Conservation (phyloP, 2,329 filamentous ascomycete species). For the Zymoseptoria brevis region DNA sequence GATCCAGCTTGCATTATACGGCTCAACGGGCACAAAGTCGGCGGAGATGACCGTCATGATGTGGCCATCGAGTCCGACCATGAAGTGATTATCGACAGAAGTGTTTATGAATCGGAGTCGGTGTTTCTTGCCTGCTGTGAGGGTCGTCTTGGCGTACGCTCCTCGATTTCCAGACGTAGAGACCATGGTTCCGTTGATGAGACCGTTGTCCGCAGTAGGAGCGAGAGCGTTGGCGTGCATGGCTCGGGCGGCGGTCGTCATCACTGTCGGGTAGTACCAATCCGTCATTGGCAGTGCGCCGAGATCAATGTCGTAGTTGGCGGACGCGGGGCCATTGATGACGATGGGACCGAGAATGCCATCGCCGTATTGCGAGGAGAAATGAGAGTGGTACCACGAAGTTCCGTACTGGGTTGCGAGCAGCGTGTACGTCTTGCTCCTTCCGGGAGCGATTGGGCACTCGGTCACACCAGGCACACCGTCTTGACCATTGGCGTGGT, state of each 20-base stretch:
- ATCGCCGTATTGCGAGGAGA: constrained; percentile 46
- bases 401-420: constrained; percentile 44
- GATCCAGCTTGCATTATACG: constrained; percentile 25
- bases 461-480: constrained; percentile 47
- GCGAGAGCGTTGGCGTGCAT: constrained; percentile 27
- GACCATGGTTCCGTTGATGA: constrained; percentile 35
- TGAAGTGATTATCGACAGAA: constrained; percentile 38
- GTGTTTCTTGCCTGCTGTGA: constrained; percentile 34
- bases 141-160: constrained; percentile 26
- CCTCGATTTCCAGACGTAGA: constrained; percentile 23
- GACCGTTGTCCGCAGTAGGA: constrained; percentile 44
- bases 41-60: constrained; percentile 30
- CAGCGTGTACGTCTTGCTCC: constrained; percentile 51
- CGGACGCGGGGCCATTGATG: constrained; percentile 52
- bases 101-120: constrained; percentile 41
- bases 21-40: constrained; percentile 32
- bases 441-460: constrained; percentile 43
- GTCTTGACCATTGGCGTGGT: constrained; percentile 48
- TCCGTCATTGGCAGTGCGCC: constrained; percentile 54
- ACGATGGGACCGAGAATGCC: constrained; percentile 55
- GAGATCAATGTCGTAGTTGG: constrained; percentile 56
- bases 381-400: constrained; percentile 46
- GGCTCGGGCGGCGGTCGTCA: constrained; percentile 22
- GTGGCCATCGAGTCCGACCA: constrained; percentile 32
- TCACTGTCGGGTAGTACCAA: constrained; percentile 40